A percentile compares a stretch with the other conserved stretches of the same genome.
phyloP scores from a whole-genome alignment of 306 rosid species.

The Benincasa hispida region DNA sequence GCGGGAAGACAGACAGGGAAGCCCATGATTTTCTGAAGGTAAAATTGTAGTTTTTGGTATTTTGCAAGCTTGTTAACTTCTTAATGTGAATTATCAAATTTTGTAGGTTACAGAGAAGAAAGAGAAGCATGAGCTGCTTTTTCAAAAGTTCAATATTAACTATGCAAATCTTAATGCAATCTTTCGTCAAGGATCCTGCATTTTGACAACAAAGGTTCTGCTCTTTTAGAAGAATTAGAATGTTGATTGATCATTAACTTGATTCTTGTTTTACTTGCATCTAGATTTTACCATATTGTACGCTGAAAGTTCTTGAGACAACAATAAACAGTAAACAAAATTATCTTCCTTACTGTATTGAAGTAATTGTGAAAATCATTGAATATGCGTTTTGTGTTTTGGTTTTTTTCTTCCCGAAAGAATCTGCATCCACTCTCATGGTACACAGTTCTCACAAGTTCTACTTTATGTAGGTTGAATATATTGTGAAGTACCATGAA shows the following conservation, averaged over 20 bases:
- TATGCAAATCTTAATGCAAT: constrained; percentile 42
- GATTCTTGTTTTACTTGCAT: background rate
- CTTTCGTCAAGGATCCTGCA: constrained; percentile 67
- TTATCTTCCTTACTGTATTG: background rate
- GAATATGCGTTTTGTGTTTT: background rate
- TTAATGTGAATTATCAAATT: background rate
- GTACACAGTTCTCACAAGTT: background rate
- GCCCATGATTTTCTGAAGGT: constrained; percentile 38
- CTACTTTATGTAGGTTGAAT: constrained; percentile 24
- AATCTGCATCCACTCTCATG: background rate
- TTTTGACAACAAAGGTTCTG: constrained; percentile 36
- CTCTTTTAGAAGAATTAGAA: background rate
- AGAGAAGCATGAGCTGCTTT: constrained; percentile 46
- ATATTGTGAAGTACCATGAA: constrained; percentile 48
- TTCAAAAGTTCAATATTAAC: constrained; percentile 45
- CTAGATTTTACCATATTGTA: background rate
- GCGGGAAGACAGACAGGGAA: constrained; percentile 41
- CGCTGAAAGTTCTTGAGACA: background rate
- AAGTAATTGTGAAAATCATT: background rate
- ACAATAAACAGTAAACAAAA: background rate
- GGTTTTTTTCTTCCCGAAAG: background rate
- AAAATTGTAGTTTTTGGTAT: background rate
- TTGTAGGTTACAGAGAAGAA: constrained; percentile 40
- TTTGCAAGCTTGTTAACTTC: background rate
- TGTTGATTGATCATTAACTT: background rate